Percentiles rank a stretch among this genome's conserved stretches.
Evolutionary conservation across 768 basidiomycete species (phyloP).

Genomic region (Trametes elegans): DNA sequence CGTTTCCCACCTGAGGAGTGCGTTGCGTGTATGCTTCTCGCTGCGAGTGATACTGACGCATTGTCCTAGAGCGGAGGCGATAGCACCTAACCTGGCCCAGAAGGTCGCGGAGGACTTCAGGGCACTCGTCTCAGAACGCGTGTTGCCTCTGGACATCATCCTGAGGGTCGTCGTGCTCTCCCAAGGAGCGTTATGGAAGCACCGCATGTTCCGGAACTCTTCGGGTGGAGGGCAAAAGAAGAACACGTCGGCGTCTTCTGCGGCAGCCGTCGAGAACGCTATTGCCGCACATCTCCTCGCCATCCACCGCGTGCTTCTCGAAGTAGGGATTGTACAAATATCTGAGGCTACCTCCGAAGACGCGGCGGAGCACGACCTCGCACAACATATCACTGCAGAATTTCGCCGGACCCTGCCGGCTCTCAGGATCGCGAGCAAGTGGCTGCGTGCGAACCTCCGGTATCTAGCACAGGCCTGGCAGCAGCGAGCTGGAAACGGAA

Average conservation of each 20-base stretch:
- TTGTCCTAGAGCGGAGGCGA: slow-evolving; percentile 45
- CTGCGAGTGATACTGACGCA: slow-evolving; percentile 14
- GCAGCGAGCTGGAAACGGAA: background rate
- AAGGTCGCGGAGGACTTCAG: slow-evolving; percentile 55
- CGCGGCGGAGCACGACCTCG: slow-evolving; percentile 56
- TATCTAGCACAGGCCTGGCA: slow-evolving; percentile 52
- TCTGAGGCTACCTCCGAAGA: slow-evolving; percentile 55
- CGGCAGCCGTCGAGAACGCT: slow-evolving; percentile 50
- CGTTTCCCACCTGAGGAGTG: slow-evolving; percentile 54
- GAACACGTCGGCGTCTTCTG: background rate
- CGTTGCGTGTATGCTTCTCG: slow-evolving; percentile 27
- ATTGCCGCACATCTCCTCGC: slow-evolving; percentile 68
- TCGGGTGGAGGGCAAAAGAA: slow-evolving; percentile 26
- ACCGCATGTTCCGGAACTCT: slow-evolving; percentile 66
- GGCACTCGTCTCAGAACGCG: slow-evolving; percentile 60
- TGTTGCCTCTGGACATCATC: slow-evolving; percentile 74
- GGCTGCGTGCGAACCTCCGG: slow-evolving; percentile 76
- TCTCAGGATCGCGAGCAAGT: slow-evolving; percentile 84
- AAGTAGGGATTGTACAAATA: slow-evolving; percentile 64
- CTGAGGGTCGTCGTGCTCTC: slow-evolving; percentile 69
- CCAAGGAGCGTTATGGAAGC: slow-evolving; percentile 83
- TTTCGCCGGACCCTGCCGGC: slow-evolving; percentile 86
- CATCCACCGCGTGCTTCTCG: slow-evolving; percentile 60
- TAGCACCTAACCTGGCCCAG: slow-evolving; percentile 45
- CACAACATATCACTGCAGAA: slow-evolving; percentile 80